Percentiles rank a stretch among this genome's conserved stretches.
These are phyloP conservation scores for Dichomitus squalens DNA, from an alignment of 1,284 basidiomycete genomes.

Conservation along the genomic window DNA sequence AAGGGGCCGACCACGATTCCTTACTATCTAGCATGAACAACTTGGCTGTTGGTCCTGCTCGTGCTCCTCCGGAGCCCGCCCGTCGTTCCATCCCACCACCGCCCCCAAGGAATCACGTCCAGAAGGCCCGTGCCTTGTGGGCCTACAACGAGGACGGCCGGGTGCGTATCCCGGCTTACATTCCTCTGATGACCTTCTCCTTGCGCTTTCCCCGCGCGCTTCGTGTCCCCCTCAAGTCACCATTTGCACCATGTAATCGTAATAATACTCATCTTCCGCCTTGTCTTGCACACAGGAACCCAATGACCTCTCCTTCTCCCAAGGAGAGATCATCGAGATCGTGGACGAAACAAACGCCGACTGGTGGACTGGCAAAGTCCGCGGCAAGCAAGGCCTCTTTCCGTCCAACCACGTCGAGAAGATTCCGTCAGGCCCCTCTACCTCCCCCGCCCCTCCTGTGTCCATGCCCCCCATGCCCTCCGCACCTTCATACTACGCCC, in stretches of 20 bases:
- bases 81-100: constrained; percentile 32
- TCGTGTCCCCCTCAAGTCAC: too few species aligned
- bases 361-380: constrained; percentile 65
- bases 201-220: background rate
- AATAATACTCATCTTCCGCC: background rate
- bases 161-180: constrained; percentile 29
- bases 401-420: constrained; percentile 66
- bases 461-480: constrained; percentile 20
- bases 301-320: constrained; percentile 59
- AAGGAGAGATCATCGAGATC: constrained; percentile 62
- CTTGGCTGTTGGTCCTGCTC: constrained; percentile 20
- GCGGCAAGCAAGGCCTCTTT: constrained; percentile 64
- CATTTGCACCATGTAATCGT: background rate
- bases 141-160: constrained; percentile 61
- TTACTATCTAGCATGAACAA: constrained; percentile 23
- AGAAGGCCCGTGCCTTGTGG: constrained; percentile 62
- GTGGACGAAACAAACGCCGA: constrained; percentile 61
- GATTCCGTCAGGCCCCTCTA: constrained; percentile 28
- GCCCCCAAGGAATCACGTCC: constrained; percentile 30
- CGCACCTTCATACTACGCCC: constrained; percentile 10
- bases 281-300: constrained; percentile 44
- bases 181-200: background rate
- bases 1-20: constrained; percentile 37
- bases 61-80: constrained; percentile 28
- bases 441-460: constrained; percentile 15